A percentile compares a stretch with the other conserved stretches of the same genome.
These are phyloP conservation scores for Alternaria rosae DNA, from an alignment of 2,329 filamentous ascomycete genomes.

Conservation along the genomic window DNA sequence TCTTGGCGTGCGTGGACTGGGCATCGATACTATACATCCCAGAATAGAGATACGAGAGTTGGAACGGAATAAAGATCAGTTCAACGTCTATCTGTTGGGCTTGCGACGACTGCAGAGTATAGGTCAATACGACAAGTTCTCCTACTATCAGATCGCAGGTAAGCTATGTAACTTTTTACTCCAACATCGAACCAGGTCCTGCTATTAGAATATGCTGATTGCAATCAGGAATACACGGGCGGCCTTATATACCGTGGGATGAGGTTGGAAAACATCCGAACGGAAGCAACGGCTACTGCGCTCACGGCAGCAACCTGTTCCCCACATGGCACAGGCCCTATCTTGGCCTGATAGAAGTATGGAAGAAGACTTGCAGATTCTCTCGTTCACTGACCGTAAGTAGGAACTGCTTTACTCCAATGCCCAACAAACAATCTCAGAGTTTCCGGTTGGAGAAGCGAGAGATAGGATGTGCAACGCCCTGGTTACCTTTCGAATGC, in stretches of 20 bases:
- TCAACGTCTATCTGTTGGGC: not conserved
- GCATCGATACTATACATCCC: not conserved
- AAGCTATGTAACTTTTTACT: not conserved
- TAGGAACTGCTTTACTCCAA: not conserved
- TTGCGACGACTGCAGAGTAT: not conserved
- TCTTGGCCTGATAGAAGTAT: not conserved
- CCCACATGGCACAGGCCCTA: not conserved
- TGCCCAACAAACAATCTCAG: not conserved
- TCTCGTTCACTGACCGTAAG: not conserved
- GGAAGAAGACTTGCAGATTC: not conserved
- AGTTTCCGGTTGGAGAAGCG: not conserved
- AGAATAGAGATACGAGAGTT: not conserved
- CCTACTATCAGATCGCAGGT: not conserved
- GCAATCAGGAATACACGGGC: constrained; percentile 75
- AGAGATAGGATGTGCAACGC: not conserved
- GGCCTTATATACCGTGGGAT: constrained; percentile 68
- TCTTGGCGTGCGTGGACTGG: not conserved
- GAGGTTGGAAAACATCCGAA: constrained; percentile 53
- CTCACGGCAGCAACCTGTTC: not conserved
- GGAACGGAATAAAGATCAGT: not conserved
- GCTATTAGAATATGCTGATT: not conserved
- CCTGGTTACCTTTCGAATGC: not conserved
- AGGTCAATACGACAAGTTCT: not conserved
- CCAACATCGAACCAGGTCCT: not conserved
- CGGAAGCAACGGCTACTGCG: constrained; percentile 72